Evolutionary conservation across 1,284 basidiomycete species (phyloP).

Genomic region (Trametes pubescens): DNA sequence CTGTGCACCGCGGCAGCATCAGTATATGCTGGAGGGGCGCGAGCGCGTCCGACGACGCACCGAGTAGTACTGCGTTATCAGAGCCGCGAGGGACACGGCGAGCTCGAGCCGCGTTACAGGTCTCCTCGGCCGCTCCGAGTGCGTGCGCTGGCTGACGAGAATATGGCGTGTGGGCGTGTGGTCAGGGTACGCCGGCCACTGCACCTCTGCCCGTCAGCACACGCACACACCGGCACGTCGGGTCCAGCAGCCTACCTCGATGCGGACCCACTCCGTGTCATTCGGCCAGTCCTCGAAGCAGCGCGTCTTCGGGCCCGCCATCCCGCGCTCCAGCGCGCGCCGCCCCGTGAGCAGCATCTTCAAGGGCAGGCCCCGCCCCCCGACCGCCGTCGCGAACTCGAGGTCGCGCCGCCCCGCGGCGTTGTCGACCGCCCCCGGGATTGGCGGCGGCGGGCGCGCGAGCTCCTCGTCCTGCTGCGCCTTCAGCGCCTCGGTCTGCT

Average conservation of each 20-base stretch:
- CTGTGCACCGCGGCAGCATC: background rate
- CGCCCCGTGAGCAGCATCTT: constrained; percentile 20
- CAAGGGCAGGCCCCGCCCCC: constrained; percentile 23
- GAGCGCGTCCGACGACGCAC: constrained; percentile 2
- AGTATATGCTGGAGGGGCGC: background rate
- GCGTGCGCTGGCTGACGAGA: constrained; percentile 13
- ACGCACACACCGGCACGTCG: background rate
- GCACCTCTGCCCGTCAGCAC: background rate
- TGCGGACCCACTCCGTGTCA: constrained; percentile 28
- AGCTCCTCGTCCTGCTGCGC: constrained; percentile 18
- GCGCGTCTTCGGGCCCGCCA: constrained; percentile 17
- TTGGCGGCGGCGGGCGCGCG: constrained; percentile 12
- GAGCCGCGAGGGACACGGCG: constrained; percentile 17
- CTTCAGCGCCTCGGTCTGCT: constrained; percentile 10
- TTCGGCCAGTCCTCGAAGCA: constrained; percentile 16
- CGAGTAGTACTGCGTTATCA: constrained; percentile 25
- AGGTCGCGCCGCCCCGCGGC: constrained; percentile 1
- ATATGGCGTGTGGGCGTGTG: constrained; percentile 20
- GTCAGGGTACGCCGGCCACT: constrained; percentile 32
- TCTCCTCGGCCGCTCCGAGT: constrained; percentile 6
- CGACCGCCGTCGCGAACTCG: constrained; percentile 16
- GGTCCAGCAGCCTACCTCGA: constrained; percentile 16
- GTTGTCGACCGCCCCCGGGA: background rate
- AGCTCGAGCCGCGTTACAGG: constrained; percentile 23
- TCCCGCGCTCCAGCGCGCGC: constrained; percentile 20